phyloP scores from a whole-genome alignment of 805 yeast species.

The Clavispora phyllophila region DNA sequence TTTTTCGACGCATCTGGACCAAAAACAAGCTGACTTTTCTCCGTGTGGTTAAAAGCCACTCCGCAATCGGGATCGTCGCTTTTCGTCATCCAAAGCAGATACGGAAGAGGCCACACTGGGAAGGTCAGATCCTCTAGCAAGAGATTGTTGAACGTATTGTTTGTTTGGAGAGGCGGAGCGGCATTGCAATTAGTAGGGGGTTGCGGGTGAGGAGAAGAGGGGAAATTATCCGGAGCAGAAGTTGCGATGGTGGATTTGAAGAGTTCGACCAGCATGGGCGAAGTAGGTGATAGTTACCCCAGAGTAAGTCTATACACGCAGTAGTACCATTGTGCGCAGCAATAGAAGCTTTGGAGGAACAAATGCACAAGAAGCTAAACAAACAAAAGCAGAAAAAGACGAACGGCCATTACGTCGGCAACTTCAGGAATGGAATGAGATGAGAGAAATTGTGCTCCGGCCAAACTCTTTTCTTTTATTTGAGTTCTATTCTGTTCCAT shows the following conservation, averaged over 20 bases:
- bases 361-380: too few species aligned
- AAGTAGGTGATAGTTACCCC: neutral
- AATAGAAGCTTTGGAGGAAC: too few species aligned
- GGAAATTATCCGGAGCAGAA: constrained; percentile 43
- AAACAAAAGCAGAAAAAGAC: too few species aligned
- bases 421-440: too few species aligned
- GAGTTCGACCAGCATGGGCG: constrained; percentile 19
- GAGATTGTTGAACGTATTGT: constrained; percentile 74
- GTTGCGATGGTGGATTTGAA: constrained; percentile 40
- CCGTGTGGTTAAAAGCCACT: constrained; percentile 62
- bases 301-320: too few species aligned
- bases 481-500: too few species aligned
- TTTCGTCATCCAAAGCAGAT: constrained; percentile 63
- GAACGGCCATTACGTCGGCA: too few species aligned
- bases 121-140: constrained; percentile 59
- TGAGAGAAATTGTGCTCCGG: too few species aligned
- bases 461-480: too few species aligned
- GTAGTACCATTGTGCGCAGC: too few species aligned
- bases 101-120: constrained; percentile 81
- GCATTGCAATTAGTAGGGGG: constrained; percentile 28
- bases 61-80: constrained; percentile 48
- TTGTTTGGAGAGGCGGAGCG: constrained; percentile 56
- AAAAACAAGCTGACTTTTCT: constrained; percentile 54
- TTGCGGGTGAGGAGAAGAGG: constrained; percentile 26
- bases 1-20: constrained; percentile 55